These are phyloP conservation scores for Candida succiphila DNA, from an alignment of 805 yeast genomes.

Conservation along the genomic window DNA sequence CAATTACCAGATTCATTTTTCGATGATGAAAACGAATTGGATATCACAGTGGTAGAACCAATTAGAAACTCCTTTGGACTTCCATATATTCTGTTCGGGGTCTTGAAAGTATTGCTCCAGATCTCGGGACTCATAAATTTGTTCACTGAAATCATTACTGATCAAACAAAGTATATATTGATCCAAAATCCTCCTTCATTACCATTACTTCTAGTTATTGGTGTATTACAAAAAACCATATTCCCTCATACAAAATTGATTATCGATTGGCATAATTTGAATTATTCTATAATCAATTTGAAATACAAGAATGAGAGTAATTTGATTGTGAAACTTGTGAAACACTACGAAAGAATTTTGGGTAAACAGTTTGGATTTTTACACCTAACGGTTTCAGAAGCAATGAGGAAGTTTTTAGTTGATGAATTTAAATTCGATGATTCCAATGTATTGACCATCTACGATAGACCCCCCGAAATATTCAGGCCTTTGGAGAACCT, in stretches of 20 bases:
- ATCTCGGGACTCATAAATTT: constrained; percentile 33
- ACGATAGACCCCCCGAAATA: constrained; percentile 75
- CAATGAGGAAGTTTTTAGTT: constrained; percentile 55
- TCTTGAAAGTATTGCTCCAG: constrained; percentile 51
- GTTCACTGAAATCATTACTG: constrained; percentile 47
- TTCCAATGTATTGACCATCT: constrained; percentile 50
- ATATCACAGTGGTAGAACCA: constrained; percentile 36
- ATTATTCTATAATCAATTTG: constrained; percentile 70
- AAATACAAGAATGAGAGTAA: constrained; percentile 44
- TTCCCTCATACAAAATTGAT: constrained; percentile 47
- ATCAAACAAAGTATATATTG: constrained; percentile 51
- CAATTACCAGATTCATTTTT: constrained; percentile 34
- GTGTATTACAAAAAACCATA: constrained; percentile 38
- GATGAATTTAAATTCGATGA: constrained; percentile 42
- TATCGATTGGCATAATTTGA: constrained; percentile 95
- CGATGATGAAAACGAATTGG: constrained; percentile 36
- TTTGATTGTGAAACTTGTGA: constrained; percentile 52
- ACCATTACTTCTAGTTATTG: constrained; percentile 63
- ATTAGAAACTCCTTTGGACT: constrained; percentile 27
- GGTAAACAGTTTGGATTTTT: constrained; percentile 53
- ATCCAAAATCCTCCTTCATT: constrained; percentile 91
- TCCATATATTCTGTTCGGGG: constrained; percentile 51
- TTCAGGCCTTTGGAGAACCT: constrained; percentile 41
- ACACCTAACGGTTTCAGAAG: constrained; percentile 72
- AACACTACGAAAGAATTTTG: constrained; percentile 51